Conservation (phyloP, 1,284 basidiomycete genomes). For the Ganoderma resinaceum region DNA sequence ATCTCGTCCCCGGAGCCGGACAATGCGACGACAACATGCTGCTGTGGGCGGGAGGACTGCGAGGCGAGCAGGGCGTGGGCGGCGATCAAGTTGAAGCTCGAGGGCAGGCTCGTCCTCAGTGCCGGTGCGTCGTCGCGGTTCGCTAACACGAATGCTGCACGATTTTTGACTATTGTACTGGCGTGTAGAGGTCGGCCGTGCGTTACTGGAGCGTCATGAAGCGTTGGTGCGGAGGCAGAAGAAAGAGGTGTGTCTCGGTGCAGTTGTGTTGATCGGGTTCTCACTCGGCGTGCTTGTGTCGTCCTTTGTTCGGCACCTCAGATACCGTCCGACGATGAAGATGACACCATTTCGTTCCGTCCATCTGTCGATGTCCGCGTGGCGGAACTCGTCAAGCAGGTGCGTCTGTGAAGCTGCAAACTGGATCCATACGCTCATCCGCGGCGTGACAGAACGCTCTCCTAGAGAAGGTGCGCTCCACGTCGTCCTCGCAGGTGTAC, state of each 20-base stretch:
- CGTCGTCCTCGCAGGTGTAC: background rate
- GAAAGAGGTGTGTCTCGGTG: slow-evolving; percentile 48
- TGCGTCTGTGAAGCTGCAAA: slow-evolving; percentile 16
- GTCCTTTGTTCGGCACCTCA: background rate
- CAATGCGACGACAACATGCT: slow-evolving; percentile 55
- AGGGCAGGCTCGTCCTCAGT: slow-evolving; percentile 80
- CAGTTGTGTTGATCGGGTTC: background rate
- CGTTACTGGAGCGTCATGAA: slow-evolving; percentile 87
- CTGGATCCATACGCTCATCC: background rate
- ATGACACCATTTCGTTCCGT: slow-evolving; percentile 20
- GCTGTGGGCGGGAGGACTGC: slow-evolving; percentile 72
- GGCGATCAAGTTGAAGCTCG: slow-evolving; percentile 71
- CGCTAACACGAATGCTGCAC: no score
- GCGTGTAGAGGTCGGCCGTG: slow-evolving; percentile 86
- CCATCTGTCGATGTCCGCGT: slow-evolving; percentile 43
- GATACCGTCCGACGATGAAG: slow-evolving; percentile 6
- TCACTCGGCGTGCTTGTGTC: background rate
- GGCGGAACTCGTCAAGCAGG: slow-evolving; percentile 44
- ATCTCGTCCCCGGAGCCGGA: slow-evolving; percentile 71
- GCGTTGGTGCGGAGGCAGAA: slow-evolving; percentile 78
- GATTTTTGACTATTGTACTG: background rate
- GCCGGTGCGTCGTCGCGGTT: slow-evolving; percentile 65
- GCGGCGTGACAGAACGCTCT: slow-evolving; percentile 56
- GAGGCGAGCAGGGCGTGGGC: slow-evolving; percentile 69
- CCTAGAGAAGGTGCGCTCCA: slow-evolving; percentile 66